Conservation (phyloP, 1,139 yeast genomes). For the Pichia inconspicua region DNA sequence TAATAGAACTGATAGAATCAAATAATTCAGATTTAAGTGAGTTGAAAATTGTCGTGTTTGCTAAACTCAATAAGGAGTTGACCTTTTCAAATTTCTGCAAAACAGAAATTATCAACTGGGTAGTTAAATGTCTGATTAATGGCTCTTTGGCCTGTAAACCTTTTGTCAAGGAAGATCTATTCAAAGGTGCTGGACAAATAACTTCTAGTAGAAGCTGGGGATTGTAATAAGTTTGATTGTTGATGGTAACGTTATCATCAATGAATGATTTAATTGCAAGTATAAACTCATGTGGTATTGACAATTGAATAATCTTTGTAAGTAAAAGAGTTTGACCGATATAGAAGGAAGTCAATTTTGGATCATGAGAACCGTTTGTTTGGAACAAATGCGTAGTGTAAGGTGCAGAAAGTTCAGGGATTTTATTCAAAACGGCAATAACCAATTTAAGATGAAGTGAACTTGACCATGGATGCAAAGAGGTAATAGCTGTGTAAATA, state of each 20-base stretch:
- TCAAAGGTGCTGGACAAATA: slow-evolving; percentile 61
- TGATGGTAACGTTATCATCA: background rate
- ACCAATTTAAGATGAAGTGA: slow-evolving; percentile 51
- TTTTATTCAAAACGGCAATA: slow-evolving; percentile 40
- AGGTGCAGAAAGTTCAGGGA: slow-evolving; percentile 70
- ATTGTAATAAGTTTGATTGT: slow-evolving; percentile 15
- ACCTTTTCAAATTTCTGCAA: slow-evolving; percentile 45
- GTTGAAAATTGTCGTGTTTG: slow-evolving; percentile 22
- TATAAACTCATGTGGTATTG: slow-evolving; percentile 36
- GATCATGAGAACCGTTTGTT: slow-evolving; percentile 29
- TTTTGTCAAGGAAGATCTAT: slow-evolving; percentile 49
- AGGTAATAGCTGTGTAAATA: slow-evolving; percentile 52
- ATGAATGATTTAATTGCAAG: slow-evolving; percentile 8
- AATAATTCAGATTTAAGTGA: slow-evolving; percentile 31
- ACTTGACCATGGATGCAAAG: slow-evolving; percentile 78
- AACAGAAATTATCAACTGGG: slow-evolving; percentile 50
- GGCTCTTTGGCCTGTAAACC: slow-evolving; percentile 48
- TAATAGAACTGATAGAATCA: slow-evolving; percentile 28
- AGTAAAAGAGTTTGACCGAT: slow-evolving; percentile 61
- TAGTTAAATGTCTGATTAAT: slow-evolving; percentile 57
- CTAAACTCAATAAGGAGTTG: slow-evolving; percentile 30
- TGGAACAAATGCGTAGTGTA: slow-evolving; percentile 53
- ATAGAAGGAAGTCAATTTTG: slow-evolving; percentile 62
- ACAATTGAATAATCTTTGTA: slow-evolving; percentile 48
- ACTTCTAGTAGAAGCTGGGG: slow-evolving; percentile 34